Base-by-base conservation (phyloP, 495 filamentous ascomycete species). In the Zalerion maritima region DNA sequence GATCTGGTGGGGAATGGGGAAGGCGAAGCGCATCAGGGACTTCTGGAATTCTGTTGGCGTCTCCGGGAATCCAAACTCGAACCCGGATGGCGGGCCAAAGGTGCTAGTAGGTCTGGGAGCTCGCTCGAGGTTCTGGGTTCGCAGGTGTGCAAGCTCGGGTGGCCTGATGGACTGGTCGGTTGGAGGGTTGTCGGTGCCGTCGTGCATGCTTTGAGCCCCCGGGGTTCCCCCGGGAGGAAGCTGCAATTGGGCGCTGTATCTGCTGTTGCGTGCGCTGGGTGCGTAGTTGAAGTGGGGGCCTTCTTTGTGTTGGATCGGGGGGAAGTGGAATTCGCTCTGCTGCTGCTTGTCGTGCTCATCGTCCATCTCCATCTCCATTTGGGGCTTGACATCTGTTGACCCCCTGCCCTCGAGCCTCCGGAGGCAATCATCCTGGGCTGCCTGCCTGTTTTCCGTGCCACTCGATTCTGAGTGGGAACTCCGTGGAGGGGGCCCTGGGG, bases 11-110 rank as follows among this genome's bases (percentile, higher is more conserved):
- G 70, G 60, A 4, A 64, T 47, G 24, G 82, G 69, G 49, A 82
- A 85, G 6, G 84, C 82, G 54, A 85, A 91, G 12, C 82, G 78
- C 66, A 87, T 82, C 21, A 85, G 64, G 39, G 71, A 80, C 57
- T 79, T 82, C 47, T 81, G 75, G 54, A 82, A 75, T 38, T 81
- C 72, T 18, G 75, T 81, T 13, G 77, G 76, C 16, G 78, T 82
- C 21, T 65, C 60, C 3, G 77, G 76, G 55, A 82, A 81, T 19
- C 78, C 77, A 41, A 81, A 81, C 50, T 81, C 75, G 50, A 81
- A 81, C 8, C 60, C 63, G 12, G 60, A 49, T 8, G 61, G 58
- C 24, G 55, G 55, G 12, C 54, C 57, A 20, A 61, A 60, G 7
- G 54, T 59, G 33, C 50, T 58, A 2, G 53, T 58, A 4, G 59